Conservation (phyloP, 768 basidiomycete genomes). For the Hypsizygus marmoreus region DNA sequence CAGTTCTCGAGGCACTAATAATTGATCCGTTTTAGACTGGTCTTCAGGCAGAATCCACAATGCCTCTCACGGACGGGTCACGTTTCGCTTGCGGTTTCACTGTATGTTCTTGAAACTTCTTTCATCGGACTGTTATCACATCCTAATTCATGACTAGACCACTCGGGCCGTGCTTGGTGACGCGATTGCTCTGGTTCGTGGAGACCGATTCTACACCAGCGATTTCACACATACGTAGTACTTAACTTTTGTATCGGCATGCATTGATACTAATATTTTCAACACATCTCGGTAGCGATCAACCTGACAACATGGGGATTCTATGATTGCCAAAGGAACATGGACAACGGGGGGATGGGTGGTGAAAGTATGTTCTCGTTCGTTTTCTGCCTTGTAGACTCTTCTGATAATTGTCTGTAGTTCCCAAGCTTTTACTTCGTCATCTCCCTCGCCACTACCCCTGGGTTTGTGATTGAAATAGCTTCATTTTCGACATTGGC, state of each 20-base stretch:
- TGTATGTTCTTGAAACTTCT: constrained; percentile 14
- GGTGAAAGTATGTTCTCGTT: constrained; percentile 10
- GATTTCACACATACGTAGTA: constrained; percentile 47
- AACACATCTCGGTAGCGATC: constrained; percentile 25
- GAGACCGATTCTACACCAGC: constrained; percentile 54
- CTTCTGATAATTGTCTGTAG: constrained; percentile 3
- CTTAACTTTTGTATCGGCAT: not conserved
- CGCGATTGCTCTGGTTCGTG: constrained; percentile 53
- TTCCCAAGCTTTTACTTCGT: constrained; percentile 21
- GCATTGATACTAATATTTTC: no score
- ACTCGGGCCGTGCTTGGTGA: constrained; percentile 54
- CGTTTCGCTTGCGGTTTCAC: constrained; percentile 33
- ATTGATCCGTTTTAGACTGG: constrained; percentile 20
- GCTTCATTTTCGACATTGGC: no score
- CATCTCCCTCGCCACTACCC: constrained; percentile 22
- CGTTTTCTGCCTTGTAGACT: not conserved
- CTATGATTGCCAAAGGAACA: constrained; percentile 46
- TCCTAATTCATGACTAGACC: constrained; percentile 25
- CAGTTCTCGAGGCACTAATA: not conserved
- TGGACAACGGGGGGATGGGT: constrained; percentile 30
- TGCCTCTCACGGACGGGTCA: constrained; percentile 29
- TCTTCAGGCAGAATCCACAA: constrained; percentile 33
- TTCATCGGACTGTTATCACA: not conserved
- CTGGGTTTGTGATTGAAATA: no score
- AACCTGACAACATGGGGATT: constrained; percentile 56